Evolutionary conservation across 2,329 filamentous ascomycete genomes (phyloP), one percentile per base, ranked within the genome.

Genomic region (Epichloe gansuensis): DNA sequence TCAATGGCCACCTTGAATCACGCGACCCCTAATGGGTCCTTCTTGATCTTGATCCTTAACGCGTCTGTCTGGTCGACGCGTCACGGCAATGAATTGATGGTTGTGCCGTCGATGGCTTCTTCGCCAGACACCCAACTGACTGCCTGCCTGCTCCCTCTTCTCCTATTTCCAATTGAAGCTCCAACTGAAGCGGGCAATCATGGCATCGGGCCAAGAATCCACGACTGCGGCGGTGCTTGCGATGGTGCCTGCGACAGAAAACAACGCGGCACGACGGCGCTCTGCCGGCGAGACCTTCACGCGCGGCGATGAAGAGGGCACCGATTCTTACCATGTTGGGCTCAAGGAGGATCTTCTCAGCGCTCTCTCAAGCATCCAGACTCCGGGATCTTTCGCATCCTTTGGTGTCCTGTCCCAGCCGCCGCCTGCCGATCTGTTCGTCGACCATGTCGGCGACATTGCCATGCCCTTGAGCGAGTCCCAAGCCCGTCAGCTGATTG

Each of bases 401-500:
- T 54, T 57, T 21, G 41, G 38, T 3, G 15, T 21, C 7, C 6
- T 56, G 5, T 11, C 34, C 11, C 11, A 21, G 5, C 34, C 50
- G 11, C 52, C 54, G 46, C 57, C 55, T 13, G 52, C 54, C 15
- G 52, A 39, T 3, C 47, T 56, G 34, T 48, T 44, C 21, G 56
- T 61, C 31, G 42, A 55, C 3, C 56, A 53, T 12, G 48, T 63
- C 12, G 60, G 61, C 13, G 50, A 39, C 3, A 59, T 69, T 21
- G 1, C 28, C 2, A 41, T 62, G 37, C 65, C 65, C 2, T 56
- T 68, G 8, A 53, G 54, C 12, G 59, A 62, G 23, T 44, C 49
- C 2, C 58, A 60, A 21, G 60, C 62, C 2, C 58, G 54, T 35
- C 53, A 60, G 45, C 42, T 69, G 28, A 61, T 66, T 21, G 37